Conservation (phyloP, 371 early-diverging fungal species). For the Rhizopus delemar region DNA sequence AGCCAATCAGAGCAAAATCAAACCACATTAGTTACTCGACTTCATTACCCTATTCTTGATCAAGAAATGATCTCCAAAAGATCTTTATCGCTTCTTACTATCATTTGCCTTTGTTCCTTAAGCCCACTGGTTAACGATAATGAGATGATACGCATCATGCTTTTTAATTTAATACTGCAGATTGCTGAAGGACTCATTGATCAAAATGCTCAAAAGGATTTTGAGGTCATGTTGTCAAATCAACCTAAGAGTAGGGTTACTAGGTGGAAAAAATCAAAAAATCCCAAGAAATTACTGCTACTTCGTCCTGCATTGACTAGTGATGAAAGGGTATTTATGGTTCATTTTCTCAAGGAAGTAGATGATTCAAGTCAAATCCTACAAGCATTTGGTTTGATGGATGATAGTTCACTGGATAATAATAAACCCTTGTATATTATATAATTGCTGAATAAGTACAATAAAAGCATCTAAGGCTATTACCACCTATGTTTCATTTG, state of each 20-base stretch:
- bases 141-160: background rate
- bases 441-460: too few relatives aligned
- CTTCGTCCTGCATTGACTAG: conserved; percentile 9
- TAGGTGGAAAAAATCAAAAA: conserved; percentile 14
- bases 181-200: conserved; percentile 25
- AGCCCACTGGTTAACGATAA: background rate
- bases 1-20: background rate
- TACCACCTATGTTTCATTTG: too few relatives aligned
- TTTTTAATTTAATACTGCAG: conserved; percentile 5
- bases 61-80: background rate
- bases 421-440: background rate
- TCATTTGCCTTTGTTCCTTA: background rate
- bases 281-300: background rate
- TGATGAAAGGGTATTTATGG: background rate
- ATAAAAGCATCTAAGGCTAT: too few relatives aligned
- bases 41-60: background rate
- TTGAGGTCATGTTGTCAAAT: conserved; percentile 8
- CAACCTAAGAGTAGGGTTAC: conserved; percentile 17
- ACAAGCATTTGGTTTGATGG: background rate
- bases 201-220: conserved; percentile 7
- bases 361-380: background rate
- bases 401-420: background rate
- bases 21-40: background rate
- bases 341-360: background rate
- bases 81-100: background rate